Evolutionary conservation across 805 yeast species (phyloP), one percentile per base, ranked within the genome.

Genomic region (Candida nanaspora): DNA sequence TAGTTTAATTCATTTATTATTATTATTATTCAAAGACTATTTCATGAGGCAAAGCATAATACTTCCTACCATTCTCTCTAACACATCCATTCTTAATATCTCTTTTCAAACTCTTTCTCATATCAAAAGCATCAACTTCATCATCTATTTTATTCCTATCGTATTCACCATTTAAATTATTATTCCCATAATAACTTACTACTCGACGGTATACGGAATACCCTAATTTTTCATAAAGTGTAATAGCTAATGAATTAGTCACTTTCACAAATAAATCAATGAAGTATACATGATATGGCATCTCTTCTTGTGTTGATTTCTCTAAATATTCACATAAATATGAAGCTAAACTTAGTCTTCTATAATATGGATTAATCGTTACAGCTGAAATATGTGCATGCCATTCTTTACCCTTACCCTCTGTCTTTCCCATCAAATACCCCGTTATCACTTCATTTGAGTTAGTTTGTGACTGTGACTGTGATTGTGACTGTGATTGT

Each of bases 311-410:
- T 0, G 95, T 85, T 35, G 81, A 73, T 33, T 76, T 72, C 51
- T 83, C 88, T 33, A 93, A 64, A 44, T 85, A 77, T 37, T 74
- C 66, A 53, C 96, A 88, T 33, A 93, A 66, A 44, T 76, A 74
- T 7, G 88, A 76, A 1, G 97, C 98, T 31, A 93, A 65, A 2
- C 96, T 95, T 14, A 91, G 70, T 45, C 98, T 66, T 40, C 99
- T 66, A 59, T 82, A 91, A 39, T 78, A 80, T 11, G 86, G 81
- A 44, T 83, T 82, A 1, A 93, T 83, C 0, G 98, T 88, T 3
- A 93, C 96, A 0, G 98, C 98, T 0, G 98, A 87, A 38, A 93
- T 88, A 59, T 93, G 99, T 1, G 95, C 78, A 56, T 93, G 99
- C 96, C 97, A 91, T 44, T 88, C 93, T 36, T 72, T 76, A 5